Evolutionary conservation across 257 asterid species (phyloP).

Genomic region (Solanum virginianum): DNA sequence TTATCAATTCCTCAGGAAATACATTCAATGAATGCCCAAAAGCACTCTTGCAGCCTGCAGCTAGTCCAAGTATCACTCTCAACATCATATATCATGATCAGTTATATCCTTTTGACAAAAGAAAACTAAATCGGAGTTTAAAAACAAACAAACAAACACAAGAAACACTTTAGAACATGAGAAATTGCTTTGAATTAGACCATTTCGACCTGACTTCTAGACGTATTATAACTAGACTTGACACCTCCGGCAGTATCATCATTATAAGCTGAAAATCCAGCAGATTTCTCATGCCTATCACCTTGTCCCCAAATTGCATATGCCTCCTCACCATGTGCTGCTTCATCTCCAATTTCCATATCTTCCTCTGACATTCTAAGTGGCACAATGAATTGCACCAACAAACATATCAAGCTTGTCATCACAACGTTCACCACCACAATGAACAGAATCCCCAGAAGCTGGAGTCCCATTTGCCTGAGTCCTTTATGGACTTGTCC

Average conservation of each 20-base stretch:
- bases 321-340: conserved; percentile 74
- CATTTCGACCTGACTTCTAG: conserved; percentile 30
- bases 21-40: background rate
- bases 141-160: background rate
- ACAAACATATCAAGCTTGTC: conserved; percentile 38
- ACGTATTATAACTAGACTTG: background rate
- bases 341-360: conserved; percentile 66
- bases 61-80: background rate
- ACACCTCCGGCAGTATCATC: conserved; percentile 4
- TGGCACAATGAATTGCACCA: conserved; percentile 38
- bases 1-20: background rate
- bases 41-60: background rate
- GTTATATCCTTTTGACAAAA: background rate
- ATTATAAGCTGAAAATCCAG: conserved; percentile 23
- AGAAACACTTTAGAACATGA: background rate
- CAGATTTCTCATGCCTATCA: conserved; percentile 37
- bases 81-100: background rate
- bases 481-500: conserved; percentile 16
- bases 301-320: conserved; percentile 82
- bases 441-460: conserved; percentile 29
- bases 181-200: background rate
- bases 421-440: conserved; percentile 25
- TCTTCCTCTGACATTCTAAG: conserved; percentile 60
- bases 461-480: conserved; percentile 47
- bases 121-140: background rate